Evolutionary conservation across 1,284 basidiomycete species (phyloP).

Genomic region (Boletus smithii): DNA sequence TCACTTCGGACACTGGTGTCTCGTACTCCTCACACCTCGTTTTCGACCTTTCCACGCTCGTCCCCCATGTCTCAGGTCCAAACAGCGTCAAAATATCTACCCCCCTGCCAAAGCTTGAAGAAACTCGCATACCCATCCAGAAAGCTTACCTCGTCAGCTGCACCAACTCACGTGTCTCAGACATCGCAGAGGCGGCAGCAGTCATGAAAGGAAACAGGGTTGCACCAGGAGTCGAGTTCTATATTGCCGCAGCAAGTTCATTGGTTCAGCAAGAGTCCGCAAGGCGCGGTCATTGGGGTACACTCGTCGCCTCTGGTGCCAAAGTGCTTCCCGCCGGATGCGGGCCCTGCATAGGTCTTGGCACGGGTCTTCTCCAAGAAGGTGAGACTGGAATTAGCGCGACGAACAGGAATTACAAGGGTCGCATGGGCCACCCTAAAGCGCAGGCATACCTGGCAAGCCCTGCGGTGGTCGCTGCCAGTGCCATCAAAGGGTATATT

Average conservation of each 20-base stretch:
- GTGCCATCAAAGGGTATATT: constrained; percentile 90
- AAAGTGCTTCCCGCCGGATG: constrained; percentile 94
- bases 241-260: constrained; percentile 93
- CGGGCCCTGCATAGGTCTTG: constrained; percentile 96
- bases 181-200: constrained; percentile 87
- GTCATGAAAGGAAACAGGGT: constrained; percentile 86
- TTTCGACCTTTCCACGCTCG: constrained; percentile 90
- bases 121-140: constrained; percentile 78
- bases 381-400: constrained; percentile 96
- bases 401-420: constrained; percentile 99
- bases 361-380: constrained; percentile 89
- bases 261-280: constrained; percentile 91
- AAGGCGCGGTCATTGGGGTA: constrained; percentile 83
- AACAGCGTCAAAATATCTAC: constrained; percentile 97
- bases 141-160: constrained; percentile 99
- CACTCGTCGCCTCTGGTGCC: constrained; percentile 83
- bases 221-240: constrained; percentile 92
- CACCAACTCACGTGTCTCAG: constrained; percentile 95
- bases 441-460: constrained; percentile 95
- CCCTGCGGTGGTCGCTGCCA: constrained; percentile 95
- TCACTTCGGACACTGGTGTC: constrained; percentile 77
- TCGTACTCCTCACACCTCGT: constrained; percentile 87
- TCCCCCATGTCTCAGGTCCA: constrained; percentile 94
- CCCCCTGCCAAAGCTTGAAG: constrained; percentile 79
- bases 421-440: constrained; percentile 94